These are phyloP conservation scores for Saccharum spontaneum DNA, from an alignment of 176 grass and related monocot species.

Conservation along the genomic window DNA sequence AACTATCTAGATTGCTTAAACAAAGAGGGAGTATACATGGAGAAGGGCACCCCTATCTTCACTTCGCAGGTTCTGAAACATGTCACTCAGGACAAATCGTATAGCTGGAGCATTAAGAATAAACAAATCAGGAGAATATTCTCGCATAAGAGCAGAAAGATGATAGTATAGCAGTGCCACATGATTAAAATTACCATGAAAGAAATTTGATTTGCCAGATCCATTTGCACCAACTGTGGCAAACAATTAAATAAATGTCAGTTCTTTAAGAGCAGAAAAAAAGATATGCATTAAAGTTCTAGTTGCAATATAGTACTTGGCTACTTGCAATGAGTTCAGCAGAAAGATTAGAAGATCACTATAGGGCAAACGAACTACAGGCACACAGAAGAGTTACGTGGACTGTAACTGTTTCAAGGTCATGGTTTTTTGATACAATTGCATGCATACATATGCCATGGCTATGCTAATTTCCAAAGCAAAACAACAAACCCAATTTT, in stretches of 20 bases:
- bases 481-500: background rate
- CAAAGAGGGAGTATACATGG: constrained; percentile 66
- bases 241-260: constrained; percentile 36
- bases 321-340: background rate
- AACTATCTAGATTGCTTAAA: constrained; percentile 33
- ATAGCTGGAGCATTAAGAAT: constrained; percentile 72
- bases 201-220: constrained; percentile 98
- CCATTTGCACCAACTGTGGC: constrained; percentile 97
- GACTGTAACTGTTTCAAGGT: background rate
- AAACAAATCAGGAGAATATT: constrained; percentile 10
- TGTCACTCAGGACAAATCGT: constrained; percentile 96
- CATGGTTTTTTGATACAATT: background rate
- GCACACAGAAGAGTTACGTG: background rate
- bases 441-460: background rate
- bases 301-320: background rate
- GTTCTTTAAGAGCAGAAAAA: background rate
- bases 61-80: constrained; percentile 88
- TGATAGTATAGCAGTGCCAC: background rate
- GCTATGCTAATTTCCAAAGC: background rate
- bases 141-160: background rate
- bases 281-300: background rate
- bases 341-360: background rate
- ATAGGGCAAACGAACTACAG: background rate
- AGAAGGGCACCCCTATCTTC: constrained; percentile 96
- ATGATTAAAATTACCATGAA: constrained; percentile 73